A percentile compares a stretch with the other conserved stretches of the same genome.
phyloP scores from a whole-genome alignment of 257 asterid species.

The Plectranthus barbatus region DNA sequence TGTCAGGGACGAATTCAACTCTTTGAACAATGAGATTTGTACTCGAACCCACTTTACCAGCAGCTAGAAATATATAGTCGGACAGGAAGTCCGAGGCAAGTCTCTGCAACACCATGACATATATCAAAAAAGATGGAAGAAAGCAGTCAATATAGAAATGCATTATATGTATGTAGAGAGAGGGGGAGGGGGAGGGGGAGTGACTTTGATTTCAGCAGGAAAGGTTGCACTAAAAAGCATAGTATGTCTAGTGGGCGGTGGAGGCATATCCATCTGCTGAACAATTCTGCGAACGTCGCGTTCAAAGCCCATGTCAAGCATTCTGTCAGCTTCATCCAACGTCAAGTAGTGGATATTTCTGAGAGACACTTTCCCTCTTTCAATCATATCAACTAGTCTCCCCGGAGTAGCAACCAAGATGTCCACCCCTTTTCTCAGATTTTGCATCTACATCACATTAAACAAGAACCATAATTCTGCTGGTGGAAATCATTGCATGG shows the following conservation, averaged over 20 bases:
- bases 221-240: conserved; percentile 79
- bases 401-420: conserved; percentile 85
- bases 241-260: conserved; percentile 55
- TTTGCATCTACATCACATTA: conserved; percentile 31
- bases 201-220: conserved; percentile 54
- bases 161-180: too few species aligned
- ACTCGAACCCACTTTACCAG: conserved; percentile 78
- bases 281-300: conserved; percentile 56
- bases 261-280: conserved; percentile 60
- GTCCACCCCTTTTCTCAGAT: conserved; percentile 63
- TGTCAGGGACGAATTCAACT: conserved; percentile 51
- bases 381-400: conserved; percentile 62
- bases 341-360: conserved; percentile 48
- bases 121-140: neutral
- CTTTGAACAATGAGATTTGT: conserved; percentile 53
- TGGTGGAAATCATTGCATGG: neutral
- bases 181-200: too few species aligned
- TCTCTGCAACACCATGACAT: conserved; percentile 25
- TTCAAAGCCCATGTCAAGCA: conserved; percentile 88
- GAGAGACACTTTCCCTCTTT: conserved; percentile 42
- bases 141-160: too few species aligned
- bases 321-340: conserved; percentile 70
- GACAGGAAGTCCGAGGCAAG: conserved; percentile 65
- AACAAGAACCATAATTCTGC: neutral
- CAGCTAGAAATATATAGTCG: conserved; percentile 50